Evolutionary conservation across 352 stramenopile species (phyloP), one percentile per base, ranked within the genome.

Genomic region (Phytophthora constricta): DNA sequence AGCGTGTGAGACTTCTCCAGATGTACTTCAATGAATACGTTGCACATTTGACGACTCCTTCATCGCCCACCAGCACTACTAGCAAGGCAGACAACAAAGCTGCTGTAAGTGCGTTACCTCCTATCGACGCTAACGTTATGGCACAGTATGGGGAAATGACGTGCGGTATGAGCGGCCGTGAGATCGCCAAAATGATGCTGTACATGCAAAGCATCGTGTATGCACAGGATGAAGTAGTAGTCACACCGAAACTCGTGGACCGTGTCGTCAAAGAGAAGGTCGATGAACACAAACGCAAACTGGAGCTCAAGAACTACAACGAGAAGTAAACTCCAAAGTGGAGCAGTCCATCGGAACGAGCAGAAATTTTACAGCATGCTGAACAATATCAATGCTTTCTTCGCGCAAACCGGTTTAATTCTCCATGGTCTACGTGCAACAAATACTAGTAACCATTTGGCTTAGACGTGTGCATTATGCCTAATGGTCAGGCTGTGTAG

Each of bases 171-270:
- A 96, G 86, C 56, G 89, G 89, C 4, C 84, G 89, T 19, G 89
- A 97, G 64, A 94, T 96, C 52, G 81, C 84, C 17, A 95, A 96
- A 57, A 92, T 95, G 75, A 92, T 96, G 79, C 68, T 95, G 22
- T 91, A 91, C 43, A 75, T 96, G 54, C 85, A 97, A 69, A 91
- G 81, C 55, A 88, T 92, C 31, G 86, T 90, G 55, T 93, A 91
- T 41, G 85, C 82, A 13, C 84, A 93, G 56, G 79, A 91, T 42
- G 71, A 86, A 43, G 74, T 91, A 23, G 59, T 73, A 5, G 68
- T 92, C 13, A 85, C 75, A 9, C 69, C 65, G 5, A 72, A 74
- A 39, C 70, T 93, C 10, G 61, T 93, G 2, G 68, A 86, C 17
- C 80, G 82, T 22, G 84, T 93, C 5, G 70, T 92, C 1, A 62